Base-by-base conservation (phyloP, 2,329 filamentous ascomycete species). In the Diaporthe citri region DNA sequence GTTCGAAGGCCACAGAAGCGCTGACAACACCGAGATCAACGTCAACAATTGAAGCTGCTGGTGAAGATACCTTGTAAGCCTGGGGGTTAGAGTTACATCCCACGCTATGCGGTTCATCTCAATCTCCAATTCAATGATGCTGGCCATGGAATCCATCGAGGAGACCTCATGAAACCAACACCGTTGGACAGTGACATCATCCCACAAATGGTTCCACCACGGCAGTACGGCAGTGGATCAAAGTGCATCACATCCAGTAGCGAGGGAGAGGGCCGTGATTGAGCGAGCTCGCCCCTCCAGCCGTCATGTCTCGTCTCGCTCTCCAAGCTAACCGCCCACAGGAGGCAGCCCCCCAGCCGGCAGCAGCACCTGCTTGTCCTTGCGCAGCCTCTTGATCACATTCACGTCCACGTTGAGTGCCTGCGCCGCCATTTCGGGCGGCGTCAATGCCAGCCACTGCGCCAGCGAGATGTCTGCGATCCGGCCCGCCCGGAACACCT, bases 391-490 rank as follows among this genome's bases (percentile, higher is more conserved):
- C 78, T 90, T 82, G 2, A 90, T 90, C 62, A 92, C 85, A n/a
- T 86, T 85, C 5, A 90, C 79, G 0, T 89, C 87, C 20, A 93
- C 87, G 78, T 91, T 92, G 20, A 93, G 84, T 2, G 88, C 87
- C 81, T 90, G 87, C 0, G 90, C 89, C 22, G 93, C 91, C 69
- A 93, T 87, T 64, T 91, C 88, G 0, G 89, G 84, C 0, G 92
- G 92, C 0, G 92, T 93, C 69, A 93, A 83, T 1, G 92, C 92
- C 52, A 94, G 85, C 92, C 92, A 94, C 81, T 94, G 92, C 0
- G 89, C 91, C 57, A 94, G 81, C 0, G 90, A 88, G 76, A 94
- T 92, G 79, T 94, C 92, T 0, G 89, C 90, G 1, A 94, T 91
- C 2, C 89, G 87, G 76, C 93, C 91, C 56, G 88, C 90, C 83